Evolutionary conservation across 225 moss, liverwort and hornwort species (phyloP).

Genomic region (Bryoerythrophyllum caledonicum): DNA sequence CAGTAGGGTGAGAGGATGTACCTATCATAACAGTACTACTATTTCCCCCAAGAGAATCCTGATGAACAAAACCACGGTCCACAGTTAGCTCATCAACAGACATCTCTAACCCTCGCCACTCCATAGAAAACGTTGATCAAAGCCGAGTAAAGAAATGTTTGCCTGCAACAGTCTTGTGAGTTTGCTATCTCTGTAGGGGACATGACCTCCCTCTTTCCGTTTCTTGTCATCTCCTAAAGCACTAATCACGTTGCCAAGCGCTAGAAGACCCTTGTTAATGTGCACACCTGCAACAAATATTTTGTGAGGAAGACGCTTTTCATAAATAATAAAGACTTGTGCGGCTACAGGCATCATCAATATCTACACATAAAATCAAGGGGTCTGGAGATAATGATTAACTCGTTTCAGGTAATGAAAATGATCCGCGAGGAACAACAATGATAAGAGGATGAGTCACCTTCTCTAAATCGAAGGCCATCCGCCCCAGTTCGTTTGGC

Average conservation of each 20-base stretch:
- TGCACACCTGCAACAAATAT: constrained; percentile 70
- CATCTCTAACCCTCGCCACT: neutral
- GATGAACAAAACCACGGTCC: constrained; percentile 24
- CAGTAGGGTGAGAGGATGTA: constrained; percentile 12
- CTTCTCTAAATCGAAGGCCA: constrained; percentile 75
- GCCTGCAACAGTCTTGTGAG: constrained; percentile 92
- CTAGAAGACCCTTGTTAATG: constrained; percentile 90
- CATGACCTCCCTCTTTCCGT: constrained; percentile 93
- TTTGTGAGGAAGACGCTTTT: neutral
- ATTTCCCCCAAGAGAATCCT: constrained; percentile 98
- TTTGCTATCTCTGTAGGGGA: constrained; percentile 96
- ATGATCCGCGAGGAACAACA: neutral
- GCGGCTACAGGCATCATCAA: neutral
- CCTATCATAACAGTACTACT: constrained; percentile 99
- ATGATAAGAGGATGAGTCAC: constrained; percentile 21
- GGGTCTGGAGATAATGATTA: too few species aligned
- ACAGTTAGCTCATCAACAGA: neutral
- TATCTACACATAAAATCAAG: neutral
- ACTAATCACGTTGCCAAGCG: constrained; percentile 97
- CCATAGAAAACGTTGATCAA: neutral
- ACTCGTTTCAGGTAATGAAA: neutral
- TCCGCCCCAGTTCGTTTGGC: constrained; percentile 71
- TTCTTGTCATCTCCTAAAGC: constrained; percentile 93
- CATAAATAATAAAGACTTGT: neutral
- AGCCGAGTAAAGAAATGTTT: neutral